phyloP scores from a whole-genome alignment of 306 rosid genomes.

The Quercus gilva region DNA sequence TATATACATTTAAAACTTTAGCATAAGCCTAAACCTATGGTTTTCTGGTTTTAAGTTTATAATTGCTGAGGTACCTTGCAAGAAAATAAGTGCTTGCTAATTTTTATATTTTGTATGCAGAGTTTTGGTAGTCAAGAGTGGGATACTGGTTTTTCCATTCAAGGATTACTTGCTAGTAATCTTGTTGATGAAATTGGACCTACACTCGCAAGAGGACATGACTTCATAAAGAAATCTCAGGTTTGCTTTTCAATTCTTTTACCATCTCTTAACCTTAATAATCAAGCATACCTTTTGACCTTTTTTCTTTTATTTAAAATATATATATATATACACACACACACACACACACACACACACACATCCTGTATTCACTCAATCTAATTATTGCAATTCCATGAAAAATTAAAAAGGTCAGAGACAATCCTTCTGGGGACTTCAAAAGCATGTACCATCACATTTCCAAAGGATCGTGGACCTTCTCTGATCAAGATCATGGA shows the following conservation, averaged over 20 bases:
- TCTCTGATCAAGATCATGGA: slow-evolving; percentile 43
- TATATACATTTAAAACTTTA: too few relatives aligned
- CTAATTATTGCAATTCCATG: too few relatives aligned
- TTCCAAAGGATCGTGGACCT: slow-evolving; percentile 41
- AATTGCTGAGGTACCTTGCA: too few relatives aligned
- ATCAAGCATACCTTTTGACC: too few relatives aligned
- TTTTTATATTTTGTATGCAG: slow-evolving; percentile 1
- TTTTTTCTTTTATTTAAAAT: too few relatives aligned
- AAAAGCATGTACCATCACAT: slow-evolving; percentile 29
- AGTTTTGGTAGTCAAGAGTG: slow-evolving; percentile 41
- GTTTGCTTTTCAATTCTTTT: too few relatives aligned
- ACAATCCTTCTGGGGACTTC: slow-evolving; percentile 26
- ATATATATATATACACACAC: too few relatives aligned
- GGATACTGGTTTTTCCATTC: slow-evolving; percentile 36
- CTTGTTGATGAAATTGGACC: slow-evolving; percentile 11
- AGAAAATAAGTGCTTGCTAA: background rate
- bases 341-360: too few relatives aligned
- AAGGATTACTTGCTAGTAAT: slow-evolving; percentile 33
- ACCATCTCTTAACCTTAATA: too few relatives aligned
- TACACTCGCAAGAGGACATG: slow-evolving; percentile 23
- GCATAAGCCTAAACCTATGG: too few relatives aligned
- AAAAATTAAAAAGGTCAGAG: slow-evolving; percentile 18
- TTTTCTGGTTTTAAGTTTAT: too few relatives aligned
- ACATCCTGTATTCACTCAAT: too few relatives aligned
- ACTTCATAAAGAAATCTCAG: slow-evolving; percentile 1